Evolutionary conservation across 2,329 filamentous ascomycete species (phyloP).

Genomic region (Helotiales sp.): DNA sequence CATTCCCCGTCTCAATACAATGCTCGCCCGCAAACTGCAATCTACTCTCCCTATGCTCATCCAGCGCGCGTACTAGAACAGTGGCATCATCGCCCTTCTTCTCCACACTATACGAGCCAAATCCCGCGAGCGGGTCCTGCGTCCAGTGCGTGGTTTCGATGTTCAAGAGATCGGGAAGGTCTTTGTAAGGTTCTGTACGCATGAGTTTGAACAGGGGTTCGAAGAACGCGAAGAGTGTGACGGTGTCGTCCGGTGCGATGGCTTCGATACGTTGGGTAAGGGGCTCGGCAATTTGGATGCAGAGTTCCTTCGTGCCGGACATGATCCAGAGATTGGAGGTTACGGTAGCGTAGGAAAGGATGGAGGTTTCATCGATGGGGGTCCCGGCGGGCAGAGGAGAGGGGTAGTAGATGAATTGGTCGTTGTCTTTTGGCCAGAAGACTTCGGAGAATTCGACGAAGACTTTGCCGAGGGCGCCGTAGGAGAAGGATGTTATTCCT

Average conservation of each 20-base stretch:
- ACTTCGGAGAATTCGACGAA: conserved; percentile 51
- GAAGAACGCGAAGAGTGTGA: conserved; percentile 48
- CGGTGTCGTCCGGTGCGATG: conserved; percentile 44
- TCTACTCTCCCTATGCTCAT: conserved; percentile 45
- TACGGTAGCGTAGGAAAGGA: conserved; percentile 51
- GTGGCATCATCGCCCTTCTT: conserved; percentile 51
- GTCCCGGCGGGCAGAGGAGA: conserved; percentile 43
- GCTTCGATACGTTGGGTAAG: conserved; percentile 51
- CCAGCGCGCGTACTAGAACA: conserved; percentile 45
- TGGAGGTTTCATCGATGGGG: conserved; percentile 44
- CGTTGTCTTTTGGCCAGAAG: conserved; percentile 52
- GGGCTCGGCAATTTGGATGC: conserved; percentile 50
- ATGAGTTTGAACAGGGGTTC: conserved; percentile 51
- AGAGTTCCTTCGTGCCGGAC: conserved; percentile 49
- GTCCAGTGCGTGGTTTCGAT: conserved; percentile 52
- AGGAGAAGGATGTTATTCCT: conserved; percentile 47
- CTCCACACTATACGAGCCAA: conserved; percentile 50
- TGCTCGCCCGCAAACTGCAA: conserved; percentile 51
- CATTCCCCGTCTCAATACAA: conserved; percentile 48
- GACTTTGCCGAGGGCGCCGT: conserved; percentile 50
- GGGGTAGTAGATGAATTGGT: conserved; percentile 52
- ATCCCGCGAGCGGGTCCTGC: conserved; percentile 50
- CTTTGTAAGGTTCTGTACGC: conserved; percentile 51
- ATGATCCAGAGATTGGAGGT: conserved; percentile 52
- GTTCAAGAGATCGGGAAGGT: conserved; percentile 46